Evolutionary conservation across 2,329 filamentous ascomycete species (phyloP), one percentile per base, ranked within the genome.

Genomic region (Cladosporium sp.): DNA sequence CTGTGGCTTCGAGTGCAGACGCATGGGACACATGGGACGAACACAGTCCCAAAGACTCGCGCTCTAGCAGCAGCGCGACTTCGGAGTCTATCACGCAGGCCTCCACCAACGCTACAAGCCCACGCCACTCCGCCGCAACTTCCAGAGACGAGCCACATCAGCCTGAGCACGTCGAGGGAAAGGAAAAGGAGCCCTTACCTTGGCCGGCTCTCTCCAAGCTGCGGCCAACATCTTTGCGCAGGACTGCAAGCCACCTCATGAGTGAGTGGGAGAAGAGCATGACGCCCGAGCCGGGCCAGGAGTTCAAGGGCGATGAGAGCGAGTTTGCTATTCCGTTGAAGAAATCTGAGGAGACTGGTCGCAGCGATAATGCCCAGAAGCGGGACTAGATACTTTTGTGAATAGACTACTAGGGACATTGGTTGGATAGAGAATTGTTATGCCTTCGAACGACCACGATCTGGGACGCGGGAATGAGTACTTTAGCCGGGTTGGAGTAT

Each of bases 211-310:
- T 95, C 52, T 84, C 84, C 65, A 83, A 85, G 58, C 72, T 90
- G 40, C 80, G 82, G 8, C 87, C 90, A 0, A 84, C 83, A 60
- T 90, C 89, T 62, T 73, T 96, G 60, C 88, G 89, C 66, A 81
- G 83, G 35, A 92, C 88, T 1, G 88, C 91, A n/a, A 87, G 84
- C 34, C 87, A 86, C 57, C 77, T 95, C 53, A 89, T 96, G 82
- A 86, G 84, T 58, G 90, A 95, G 66, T 95, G 89, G 88, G 92
- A 97, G 73, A 88, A 83, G 68, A 87, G 81, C 59, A 73, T 91
- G 11, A 82, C 50, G 28, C 50, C 50, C 8, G 50, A 53, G 43
- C 50, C 50, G 9, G 50, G 50, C n/a, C 43, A 53, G 37, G 50
- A 53, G 43, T 53, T 53, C 16, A 46, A 37, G 31, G 50, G 50